These are phyloP conservation scores for Schizopora paradoxa DNA, from an alignment of 1,284 basidiomycete species.

Conservation along the genomic window DNA sequence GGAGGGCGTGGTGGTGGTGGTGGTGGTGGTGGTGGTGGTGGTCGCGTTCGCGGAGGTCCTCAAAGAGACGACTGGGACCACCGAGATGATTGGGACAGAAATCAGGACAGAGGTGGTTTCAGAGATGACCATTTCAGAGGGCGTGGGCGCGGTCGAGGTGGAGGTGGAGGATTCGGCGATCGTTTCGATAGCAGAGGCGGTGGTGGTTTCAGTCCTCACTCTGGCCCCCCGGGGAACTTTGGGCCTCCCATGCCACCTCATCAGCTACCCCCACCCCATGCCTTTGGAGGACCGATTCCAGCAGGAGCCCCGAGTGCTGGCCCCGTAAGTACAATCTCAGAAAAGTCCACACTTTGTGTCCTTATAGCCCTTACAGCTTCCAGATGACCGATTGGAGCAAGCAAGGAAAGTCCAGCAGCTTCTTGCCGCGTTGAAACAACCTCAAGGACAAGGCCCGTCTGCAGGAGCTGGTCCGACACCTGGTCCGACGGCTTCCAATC, in stretches of 20 bases:
- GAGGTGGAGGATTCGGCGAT: conserved; percentile 32
- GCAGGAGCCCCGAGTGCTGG: neutral
- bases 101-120: conserved; percentile 39
- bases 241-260: conserved; percentile 24
- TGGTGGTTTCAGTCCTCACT: conserved; percentile 24
- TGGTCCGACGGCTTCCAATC: conserved; percentile 30
- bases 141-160: conserved; percentile 31
- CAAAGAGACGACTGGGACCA: conserved; percentile 40
- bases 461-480: conserved; percentile 30
- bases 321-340: conserved; percentile 9
- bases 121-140: conserved; percentile 32
- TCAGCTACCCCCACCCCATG: conserved; percentile 26
- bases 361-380: conserved; percentile 25
- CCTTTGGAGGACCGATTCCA: conserved; percentile 25
- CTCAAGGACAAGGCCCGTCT: conserved; percentile 35
- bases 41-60: conserved; percentile 45
- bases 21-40: conserved; percentile 33
- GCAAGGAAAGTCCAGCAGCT: conserved; percentile 77
- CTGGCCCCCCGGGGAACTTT: conserved; percentile 2
- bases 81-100: conserved; percentile 37
- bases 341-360: neutral
- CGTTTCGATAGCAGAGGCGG: conserved; percentile 31
- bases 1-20: conserved; percentile 12
- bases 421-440: conserved; percentile 72
- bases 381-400: conserved; percentile 74